phyloP scores from a whole-genome alignment of 2,329 filamentous ascomycete genomes.

The Cladosporium sp. region DNA sequence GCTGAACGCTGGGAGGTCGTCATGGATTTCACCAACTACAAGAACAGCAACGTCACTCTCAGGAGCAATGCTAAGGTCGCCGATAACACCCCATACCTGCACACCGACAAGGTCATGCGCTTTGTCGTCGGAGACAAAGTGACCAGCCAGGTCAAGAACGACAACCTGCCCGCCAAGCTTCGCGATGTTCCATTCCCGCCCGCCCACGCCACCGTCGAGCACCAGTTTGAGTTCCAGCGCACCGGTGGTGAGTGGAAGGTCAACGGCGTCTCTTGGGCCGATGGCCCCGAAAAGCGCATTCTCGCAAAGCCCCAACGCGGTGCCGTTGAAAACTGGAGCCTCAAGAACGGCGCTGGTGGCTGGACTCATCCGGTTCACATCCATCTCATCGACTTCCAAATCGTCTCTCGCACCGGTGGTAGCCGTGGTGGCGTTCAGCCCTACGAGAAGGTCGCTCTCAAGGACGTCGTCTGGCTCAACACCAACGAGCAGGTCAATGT shows the following conservation, averaged over 20 bases:
- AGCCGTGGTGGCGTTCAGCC: constrained; percentile 32
- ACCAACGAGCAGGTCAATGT: constrained; percentile 46
- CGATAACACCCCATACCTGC: constrained; percentile 43
- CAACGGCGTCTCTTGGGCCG: constrained; percentile 42
- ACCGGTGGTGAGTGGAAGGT: constrained; percentile 45
- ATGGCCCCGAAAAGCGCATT: constrained; percentile 30
- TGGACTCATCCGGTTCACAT: constrained; percentile 38
- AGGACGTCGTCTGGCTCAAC: constrained; percentile 55
- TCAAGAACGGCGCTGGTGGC: constrained; percentile 42
- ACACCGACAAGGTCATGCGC: constrained; percentile 32
- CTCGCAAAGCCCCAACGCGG: constrained; percentile 31
- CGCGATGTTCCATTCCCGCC: constrained; percentile 32
- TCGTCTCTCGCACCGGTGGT: constrained; percentile 47
- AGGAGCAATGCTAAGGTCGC: constrained; percentile 21
- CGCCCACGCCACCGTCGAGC: constrained; percentile 34
- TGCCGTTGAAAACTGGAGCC: constrained; percentile 33
- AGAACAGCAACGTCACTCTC: constrained; percentile 40
- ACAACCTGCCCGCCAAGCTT: constrained; percentile 34
- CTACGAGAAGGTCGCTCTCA: constrained; percentile 53
- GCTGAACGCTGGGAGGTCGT: constrained; percentile 56
- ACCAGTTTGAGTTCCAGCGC: constrained; percentile 43
- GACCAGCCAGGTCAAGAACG: constrained; percentile 35
- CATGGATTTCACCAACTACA: constrained; percentile 49
- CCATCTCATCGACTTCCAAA: constrained; percentile 53
- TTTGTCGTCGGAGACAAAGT: constrained; percentile 46